phyloP scores from a whole-genome alignment of 176 grass and related monocot species.

The Tuctoria greenei region DNA sequence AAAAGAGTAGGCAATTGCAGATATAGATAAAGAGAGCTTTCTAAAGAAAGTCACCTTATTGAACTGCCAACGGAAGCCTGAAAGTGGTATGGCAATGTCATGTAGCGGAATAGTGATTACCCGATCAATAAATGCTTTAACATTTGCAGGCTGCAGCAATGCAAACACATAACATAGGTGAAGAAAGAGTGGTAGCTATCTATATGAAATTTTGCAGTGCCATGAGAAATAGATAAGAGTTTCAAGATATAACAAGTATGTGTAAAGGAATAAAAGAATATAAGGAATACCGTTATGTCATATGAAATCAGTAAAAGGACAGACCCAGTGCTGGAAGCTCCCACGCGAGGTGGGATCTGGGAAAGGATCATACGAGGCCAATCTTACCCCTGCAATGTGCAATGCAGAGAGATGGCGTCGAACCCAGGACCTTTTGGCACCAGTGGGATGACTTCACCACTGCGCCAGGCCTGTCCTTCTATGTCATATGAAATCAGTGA shows the following conservation, averaged over 20 bases:
- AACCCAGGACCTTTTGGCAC: too few species aligned
- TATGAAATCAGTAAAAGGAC: too few species aligned
- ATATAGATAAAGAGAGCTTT: background rate
- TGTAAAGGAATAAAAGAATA: background rate
- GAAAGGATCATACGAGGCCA: too few species aligned
- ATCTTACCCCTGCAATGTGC: too few species aligned
- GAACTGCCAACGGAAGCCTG: constrained; percentile 90
- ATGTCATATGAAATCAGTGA: background rate
- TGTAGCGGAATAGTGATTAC: constrained; percentile 93
- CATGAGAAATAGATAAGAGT: background rate
- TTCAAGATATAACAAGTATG: constrained; percentile 22
- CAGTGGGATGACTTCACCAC: too few species aligned
- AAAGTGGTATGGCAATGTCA: constrained; percentile 98
- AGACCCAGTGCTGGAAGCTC: too few species aligned
- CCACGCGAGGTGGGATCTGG: too few species aligned
- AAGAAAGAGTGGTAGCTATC: background rate
- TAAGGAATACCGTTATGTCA: background rate
- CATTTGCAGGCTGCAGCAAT: constrained; percentile 93
- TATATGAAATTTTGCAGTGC: constrained; percentile 14
- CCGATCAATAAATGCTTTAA: constrained; percentile 96
- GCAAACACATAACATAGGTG: constrained; percentile 38
- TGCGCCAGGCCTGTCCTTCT: too few species aligned
- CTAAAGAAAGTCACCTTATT: constrained; percentile 66
- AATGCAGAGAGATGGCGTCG: too few species aligned
- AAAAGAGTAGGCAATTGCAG: constrained; percentile 1